Percentiles rank a stretch among this genome's conserved stretches.
Conservation (phyloP, 2,329 filamentous ascomycete species). For the Colletotrichum sp. region DNA sequence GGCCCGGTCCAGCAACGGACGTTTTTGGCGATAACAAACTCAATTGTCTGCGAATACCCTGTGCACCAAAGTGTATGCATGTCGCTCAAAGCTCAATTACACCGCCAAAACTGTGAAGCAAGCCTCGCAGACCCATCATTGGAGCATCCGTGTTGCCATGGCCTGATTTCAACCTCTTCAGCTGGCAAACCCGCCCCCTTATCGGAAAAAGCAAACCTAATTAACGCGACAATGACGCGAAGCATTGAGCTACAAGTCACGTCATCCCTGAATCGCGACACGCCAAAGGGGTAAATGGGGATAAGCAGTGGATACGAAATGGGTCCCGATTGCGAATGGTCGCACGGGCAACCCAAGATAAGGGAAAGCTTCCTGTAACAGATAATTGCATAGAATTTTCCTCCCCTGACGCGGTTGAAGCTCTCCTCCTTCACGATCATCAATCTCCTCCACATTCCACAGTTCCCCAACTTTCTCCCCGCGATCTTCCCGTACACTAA, state of each 20-base stretch:
- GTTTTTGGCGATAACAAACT: neutral
- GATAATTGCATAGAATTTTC: slow-evolving; percentile 2
- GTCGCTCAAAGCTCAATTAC: neutral
- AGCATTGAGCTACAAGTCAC: neutral
- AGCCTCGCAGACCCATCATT: neutral
- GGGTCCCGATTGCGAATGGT: neutral
- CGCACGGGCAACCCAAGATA: slow-evolving; percentile 1
- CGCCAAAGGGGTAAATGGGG: neutral
- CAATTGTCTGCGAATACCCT: accelerated
- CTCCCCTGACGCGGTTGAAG: neutral
- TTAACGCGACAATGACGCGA: neutral
- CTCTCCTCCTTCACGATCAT: neutral
- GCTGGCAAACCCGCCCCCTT: neutral
- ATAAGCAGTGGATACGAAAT: neutral
- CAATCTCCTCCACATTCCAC: neutral
- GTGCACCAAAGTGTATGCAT: neutral
- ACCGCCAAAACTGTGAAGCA: neutral
- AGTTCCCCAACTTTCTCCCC: neutral
- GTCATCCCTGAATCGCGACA: neutral
- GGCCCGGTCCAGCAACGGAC: neutral
- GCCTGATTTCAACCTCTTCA: neutral
- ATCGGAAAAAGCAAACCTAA: neutral
- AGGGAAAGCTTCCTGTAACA: neutral
- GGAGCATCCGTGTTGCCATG: neutral
- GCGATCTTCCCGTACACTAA: neutral